Conservation (phyloP, 371 early-diverging fungal species). For the Parasitella parasitica region DNA sequence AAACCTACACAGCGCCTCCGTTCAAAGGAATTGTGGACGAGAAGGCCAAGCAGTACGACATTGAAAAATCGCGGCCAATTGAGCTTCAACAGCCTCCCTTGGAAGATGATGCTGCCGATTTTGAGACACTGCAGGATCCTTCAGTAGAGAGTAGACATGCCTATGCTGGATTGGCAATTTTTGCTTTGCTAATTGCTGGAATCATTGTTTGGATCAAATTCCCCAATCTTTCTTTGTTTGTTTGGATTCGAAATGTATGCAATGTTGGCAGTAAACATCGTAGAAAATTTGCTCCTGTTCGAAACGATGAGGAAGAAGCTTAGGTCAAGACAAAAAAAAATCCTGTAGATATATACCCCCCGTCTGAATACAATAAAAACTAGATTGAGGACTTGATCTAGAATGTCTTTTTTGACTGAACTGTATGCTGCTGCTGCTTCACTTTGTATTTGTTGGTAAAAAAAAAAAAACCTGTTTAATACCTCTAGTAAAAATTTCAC, state of each 20-base stretch:
- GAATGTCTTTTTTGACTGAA: no score
- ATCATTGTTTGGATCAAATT: slow-evolving; percentile 13
- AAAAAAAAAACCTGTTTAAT: no score
- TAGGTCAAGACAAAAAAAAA: neutral
- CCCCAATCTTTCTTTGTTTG: neutral
- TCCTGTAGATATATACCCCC: no score
- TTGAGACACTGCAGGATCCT: neutral
- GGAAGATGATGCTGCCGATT: slow-evolving; percentile 16
- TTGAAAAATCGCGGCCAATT: neutral
- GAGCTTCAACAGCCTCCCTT: slow-evolving; percentile 11
- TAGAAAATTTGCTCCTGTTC: slow-evolving; percentile 15
- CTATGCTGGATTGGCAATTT: slow-evolving; percentile 2
- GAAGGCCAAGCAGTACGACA: slow-evolving; percentile 16
- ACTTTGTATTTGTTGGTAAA: no score
- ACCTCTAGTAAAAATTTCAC: no score
- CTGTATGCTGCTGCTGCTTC: no score
- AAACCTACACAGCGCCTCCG: slow-evolving; percentile 20
- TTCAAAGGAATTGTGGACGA: slow-evolving; percentile 28
- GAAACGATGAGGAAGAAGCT: slow-evolving; percentile 10
- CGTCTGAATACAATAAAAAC: no score
- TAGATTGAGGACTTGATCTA: no score
- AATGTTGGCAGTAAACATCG: neutral
- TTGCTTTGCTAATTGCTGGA: neutral
- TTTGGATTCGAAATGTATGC: neutral
- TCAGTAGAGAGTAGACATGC: neutral